phyloP scores from a whole-genome alignment of 768 basidiomycete genomes.

The Daedalea quercina region DNA sequence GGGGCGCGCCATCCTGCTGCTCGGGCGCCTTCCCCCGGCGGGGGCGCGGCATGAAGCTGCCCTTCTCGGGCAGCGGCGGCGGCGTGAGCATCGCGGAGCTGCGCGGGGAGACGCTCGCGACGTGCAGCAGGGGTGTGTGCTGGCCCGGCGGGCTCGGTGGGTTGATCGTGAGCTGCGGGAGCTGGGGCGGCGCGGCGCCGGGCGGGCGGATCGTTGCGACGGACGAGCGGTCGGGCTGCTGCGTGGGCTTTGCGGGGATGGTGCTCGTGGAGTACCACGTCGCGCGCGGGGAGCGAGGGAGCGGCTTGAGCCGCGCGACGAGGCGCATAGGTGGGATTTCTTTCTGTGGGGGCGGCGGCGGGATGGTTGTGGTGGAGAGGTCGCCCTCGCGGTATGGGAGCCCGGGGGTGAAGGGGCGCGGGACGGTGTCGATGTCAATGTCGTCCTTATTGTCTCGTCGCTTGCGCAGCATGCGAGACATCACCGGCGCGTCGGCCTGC shows the following conservation, averaged over 20 bases:
- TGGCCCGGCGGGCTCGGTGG: neutral
- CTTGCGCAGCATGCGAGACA: constrained; percentile 2
- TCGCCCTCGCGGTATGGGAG: neutral
- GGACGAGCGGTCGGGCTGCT: neutral
- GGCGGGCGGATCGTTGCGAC: neutral
- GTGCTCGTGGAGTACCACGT: neutral
- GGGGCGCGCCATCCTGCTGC: neutral
- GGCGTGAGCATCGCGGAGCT: neutral
- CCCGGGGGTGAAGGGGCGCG: constrained; percentile 6
- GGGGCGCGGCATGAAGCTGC: neutral
- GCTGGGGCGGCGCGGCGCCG: neutral
- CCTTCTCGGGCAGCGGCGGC: neutral
- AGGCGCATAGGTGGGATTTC: neutral
- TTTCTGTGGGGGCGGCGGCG: neutral
- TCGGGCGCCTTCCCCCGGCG: neutral
- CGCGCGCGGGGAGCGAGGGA: neutral
- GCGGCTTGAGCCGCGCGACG: neutral
- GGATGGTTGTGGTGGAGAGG: neutral
- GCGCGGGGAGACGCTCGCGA: neutral
- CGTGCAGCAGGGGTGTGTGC: neutral
- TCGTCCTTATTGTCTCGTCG: constrained; percentile 1
- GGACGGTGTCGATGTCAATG: constrained; percentile 3
- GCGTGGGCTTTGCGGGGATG: neutral
- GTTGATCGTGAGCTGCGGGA: neutral
- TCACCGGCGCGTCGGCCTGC: neutral